Evolutionary conservation across 257 asterid species (phyloP).

Genomic region (Solanum rostratum): DNA sequence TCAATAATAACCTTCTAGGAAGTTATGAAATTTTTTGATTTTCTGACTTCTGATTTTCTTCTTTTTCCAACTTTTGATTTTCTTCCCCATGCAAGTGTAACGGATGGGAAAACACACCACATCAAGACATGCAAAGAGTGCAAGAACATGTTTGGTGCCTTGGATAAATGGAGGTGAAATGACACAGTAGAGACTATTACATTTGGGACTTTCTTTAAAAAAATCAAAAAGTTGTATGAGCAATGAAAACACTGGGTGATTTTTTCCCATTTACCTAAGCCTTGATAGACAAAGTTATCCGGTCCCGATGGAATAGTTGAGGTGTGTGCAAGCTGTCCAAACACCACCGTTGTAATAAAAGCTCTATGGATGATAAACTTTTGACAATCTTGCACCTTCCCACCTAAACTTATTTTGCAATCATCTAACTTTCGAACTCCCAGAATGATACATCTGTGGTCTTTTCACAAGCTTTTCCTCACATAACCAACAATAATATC

Average conservation of each 20-base stretch:
- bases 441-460: neutral
- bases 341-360: neutral
- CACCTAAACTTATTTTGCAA: neutral
- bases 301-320: neutral
- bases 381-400: neutral
- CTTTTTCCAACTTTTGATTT: neutral
- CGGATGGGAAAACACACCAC: neutral
- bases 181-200: neutral
- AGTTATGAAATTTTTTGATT: neutral
- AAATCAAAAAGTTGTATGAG: neutral
- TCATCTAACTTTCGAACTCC: neutral
- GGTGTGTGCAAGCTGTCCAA: neutral
- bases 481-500: neutral
- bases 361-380: neutral
- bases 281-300: neutral
- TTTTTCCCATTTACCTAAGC: neutral
- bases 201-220: neutral
- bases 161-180: neutral
- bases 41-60: neutral
- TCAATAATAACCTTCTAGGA: conserved; percentile 1
- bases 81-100: neutral
- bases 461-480: neutral
- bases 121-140: neutral
- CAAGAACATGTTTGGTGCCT: neutral
- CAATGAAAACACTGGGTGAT: neutral